Evolutionary conservation across 169 alveolate genomes (phyloP).

Genomic region (Eimeria tenella): DNA sequence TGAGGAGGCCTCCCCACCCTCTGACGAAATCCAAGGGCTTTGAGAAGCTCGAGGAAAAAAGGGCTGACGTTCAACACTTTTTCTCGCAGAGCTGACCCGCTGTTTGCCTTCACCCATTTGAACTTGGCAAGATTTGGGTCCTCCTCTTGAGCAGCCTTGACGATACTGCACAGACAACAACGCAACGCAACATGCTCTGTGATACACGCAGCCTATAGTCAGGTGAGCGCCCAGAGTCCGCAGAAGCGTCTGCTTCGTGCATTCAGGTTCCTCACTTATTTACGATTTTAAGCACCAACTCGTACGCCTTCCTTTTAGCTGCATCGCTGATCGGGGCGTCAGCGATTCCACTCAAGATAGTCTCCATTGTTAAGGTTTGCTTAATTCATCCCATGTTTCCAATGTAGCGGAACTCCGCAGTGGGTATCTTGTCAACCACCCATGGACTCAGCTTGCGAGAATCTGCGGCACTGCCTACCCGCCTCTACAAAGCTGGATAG

Average conservation of each 20-base stretch:
- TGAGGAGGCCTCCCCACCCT: conserved; percentile 52
- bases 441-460: too few species aligned
- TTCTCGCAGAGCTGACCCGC: conserved; percentile 34
- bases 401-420: too few species aligned
- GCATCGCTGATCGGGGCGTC: conserved; percentile 45
- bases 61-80: conserved; percentile 54
- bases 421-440: too few species aligned
- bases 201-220: too few species aligned
- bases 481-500: too few species aligned
- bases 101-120: conserved; percentile 48
- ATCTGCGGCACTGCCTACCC: too few species aligned
- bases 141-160: not conserved
- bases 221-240: not conserved
- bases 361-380: not conserved
- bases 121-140: conserved; percentile 36
- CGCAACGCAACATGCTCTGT: not conserved
- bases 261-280: conserved; percentile 3
- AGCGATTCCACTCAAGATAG: conserved; percentile 40
- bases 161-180: not conserved
- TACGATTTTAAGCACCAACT: conserved; percentile 27
- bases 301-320: conserved; percentile 32
- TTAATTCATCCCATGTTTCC: too few species aligned
- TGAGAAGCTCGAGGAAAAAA: conserved; percentile 1
- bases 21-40: conserved; percentile 14
- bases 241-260: not conserved